Conservation (phyloP, 2,329 filamentous ascomycete species). For the Rutstroemia sydowiana region DNA sequence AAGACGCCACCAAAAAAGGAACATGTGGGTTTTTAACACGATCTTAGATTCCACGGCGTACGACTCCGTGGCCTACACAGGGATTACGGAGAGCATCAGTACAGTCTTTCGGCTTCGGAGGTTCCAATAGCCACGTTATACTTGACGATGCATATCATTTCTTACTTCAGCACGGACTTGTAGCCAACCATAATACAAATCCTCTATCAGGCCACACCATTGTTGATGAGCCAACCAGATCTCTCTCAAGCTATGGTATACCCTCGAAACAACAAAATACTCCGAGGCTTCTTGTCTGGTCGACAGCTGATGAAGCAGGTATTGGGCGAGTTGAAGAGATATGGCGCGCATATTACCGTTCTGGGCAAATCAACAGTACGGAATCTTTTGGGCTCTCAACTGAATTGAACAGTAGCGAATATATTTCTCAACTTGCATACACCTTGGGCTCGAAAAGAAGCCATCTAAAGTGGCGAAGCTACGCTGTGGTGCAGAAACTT, state of each 20-base stretch:
- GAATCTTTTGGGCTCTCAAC: background rate
- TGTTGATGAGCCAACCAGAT: no score
- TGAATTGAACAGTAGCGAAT: background rate
- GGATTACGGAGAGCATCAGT: constrained; percentile 12
- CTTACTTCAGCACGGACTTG: background rate
- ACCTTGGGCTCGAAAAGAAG: constrained; percentile 8
- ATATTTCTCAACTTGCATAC: constrained; percentile 5
- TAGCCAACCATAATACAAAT: background rate
- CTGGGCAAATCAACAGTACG: constrained; percentile 1
- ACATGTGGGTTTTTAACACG: no score
- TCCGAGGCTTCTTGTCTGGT: background rate
- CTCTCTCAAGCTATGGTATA: background rate
- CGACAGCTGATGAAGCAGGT: background rate
- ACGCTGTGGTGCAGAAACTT: background rate
- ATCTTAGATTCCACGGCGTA: constrained; percentile 15
- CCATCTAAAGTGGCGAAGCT: constrained; percentile 5
- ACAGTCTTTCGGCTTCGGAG: constrained; percentile 24
- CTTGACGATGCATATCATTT: constrained; percentile 8
- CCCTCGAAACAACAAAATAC: background rate
- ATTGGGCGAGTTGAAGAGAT: background rate
- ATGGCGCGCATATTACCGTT: background rate
- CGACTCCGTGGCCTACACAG: constrained; percentile 7
- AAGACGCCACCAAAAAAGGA: background rate
- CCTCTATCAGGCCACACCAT: background rate
- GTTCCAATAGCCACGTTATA: constrained; percentile 16